Percentiles rank a stretch among this genome's conserved stretches.
Evolutionary conservation across 2,329 filamentous ascomycete genomes (phyloP).

Genomic region (Paraconiothyrium brasiliense): DNA sequence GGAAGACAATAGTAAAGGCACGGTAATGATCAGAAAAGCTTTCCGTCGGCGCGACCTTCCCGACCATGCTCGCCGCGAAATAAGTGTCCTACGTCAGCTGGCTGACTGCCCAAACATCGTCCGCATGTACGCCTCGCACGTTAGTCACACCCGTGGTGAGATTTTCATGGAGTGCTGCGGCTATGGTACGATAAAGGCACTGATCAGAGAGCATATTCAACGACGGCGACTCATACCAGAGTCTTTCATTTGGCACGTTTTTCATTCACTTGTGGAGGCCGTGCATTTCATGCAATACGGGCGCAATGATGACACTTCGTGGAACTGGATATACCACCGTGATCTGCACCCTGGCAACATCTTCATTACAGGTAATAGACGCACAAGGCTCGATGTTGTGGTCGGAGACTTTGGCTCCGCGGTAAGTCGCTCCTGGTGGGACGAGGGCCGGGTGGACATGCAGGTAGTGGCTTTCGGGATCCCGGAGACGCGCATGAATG

Average conservation of each 20-base stretch:
- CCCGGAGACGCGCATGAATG: background rate
- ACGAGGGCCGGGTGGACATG: constrained; percentile 2
- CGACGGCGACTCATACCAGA: background rate
- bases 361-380: background rate
- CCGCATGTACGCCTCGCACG: background rate
- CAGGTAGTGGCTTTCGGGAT: background rate
- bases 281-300: constrained; percentile 1
- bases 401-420: background rate
- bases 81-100: background rate
- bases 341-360: background rate
- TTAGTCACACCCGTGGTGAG: background rate
- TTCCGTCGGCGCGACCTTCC: background rate
- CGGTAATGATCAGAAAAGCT: background rate
- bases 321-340: background rate
- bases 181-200: background rate
- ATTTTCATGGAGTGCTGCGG: background rate
- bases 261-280: background rate
- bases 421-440: background rate
- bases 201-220: background rate
- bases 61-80: background rate
- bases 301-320: background rate
- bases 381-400: background rate
- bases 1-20: background rate
- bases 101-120: background rate
- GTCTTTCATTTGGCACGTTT: background rate